Percentiles rank a stretch among this genome's conserved stretches.
phyloP scores from a whole-genome alignment of 306 rosid genomes.

The Canavalia gladiata region DNA sequence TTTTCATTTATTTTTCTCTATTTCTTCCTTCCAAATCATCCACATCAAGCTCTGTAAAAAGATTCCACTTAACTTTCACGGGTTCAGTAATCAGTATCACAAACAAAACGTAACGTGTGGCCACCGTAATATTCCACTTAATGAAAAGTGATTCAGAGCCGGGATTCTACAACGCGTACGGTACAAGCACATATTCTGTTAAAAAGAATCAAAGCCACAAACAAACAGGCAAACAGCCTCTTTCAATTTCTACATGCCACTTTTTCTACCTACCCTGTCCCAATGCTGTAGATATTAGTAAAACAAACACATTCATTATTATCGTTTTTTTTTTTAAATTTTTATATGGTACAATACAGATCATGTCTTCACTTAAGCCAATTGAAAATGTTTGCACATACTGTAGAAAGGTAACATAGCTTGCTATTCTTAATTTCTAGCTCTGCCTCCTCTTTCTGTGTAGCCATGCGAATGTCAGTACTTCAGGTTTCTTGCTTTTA shows the following conservation, averaged over 20 bases:
- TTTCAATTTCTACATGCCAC: conserved; percentile 26
- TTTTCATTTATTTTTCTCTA: too few species aligned
- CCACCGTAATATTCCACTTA: conserved; percentile 38
- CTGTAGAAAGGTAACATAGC: conserved; percentile 30
- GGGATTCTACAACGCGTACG: conserved; percentile 18
- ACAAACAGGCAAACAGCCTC: background rate
- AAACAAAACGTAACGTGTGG: conserved; percentile 54
- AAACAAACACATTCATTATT: background rate
- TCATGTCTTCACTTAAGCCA: conserved; percentile 36
- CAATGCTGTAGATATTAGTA: background rate
- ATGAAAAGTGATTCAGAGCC: conserved; percentile 40
- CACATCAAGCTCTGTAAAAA: conserved; percentile 12
- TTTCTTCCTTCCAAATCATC: too few species aligned
- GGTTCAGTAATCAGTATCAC: conserved; percentile 20
- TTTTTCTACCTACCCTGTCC: conserved; percentile 21
- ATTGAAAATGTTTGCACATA: conserved; percentile 42
- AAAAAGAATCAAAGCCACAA: background rate
- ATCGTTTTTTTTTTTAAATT: background rate
- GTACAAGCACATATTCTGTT: conserved; percentile 31
- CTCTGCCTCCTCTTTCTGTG: conserved; percentile 1
- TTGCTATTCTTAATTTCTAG: conserved; percentile 47
- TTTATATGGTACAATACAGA: conserved; percentile 28
- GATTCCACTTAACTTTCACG: conserved; percentile 45
- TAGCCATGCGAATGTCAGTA: conserved; percentile 36
- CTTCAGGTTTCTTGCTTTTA: conserved; percentile 11